These are phyloP conservation scores for Curvularia eragrostidis DNA, from an alignment of 2,329 filamentous ascomycete species.

Conservation along the genomic window DNA sequence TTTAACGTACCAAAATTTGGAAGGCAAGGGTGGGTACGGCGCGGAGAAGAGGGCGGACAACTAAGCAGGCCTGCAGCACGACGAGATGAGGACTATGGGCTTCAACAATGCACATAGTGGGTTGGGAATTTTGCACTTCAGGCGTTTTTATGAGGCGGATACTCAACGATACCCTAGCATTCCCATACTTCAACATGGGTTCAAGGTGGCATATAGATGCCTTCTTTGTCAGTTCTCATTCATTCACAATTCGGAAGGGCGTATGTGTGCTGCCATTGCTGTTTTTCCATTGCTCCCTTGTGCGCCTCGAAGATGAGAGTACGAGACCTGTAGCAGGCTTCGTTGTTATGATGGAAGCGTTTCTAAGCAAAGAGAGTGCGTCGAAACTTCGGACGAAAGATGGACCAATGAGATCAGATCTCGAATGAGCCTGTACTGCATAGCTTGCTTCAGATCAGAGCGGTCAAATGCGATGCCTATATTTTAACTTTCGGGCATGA, in stretches of 20 bases:
- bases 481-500: neutral
- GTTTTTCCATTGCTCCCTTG: too few species aligned
- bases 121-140: slow-evolving; percentile 19
- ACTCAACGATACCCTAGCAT: slow-evolving; percentile 48
- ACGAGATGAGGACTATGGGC: slow-evolving; percentile 11
- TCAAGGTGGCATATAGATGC: neutral
- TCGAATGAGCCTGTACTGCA: too few species aligned
- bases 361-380: too few species aligned
- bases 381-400: too few species aligned
- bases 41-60: slow-evolving; percentile 55
- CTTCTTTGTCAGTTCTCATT: neutral
- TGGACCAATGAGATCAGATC: too few species aligned
- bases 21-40: slow-evolving; percentile 70
- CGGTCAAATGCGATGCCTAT: neutral
- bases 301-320: too few species aligned
- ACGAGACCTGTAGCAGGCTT: too few species aligned
- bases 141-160: slow-evolving; percentile 30
- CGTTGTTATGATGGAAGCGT: too few species aligned
- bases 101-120: slow-evolving; percentile 37
- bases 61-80: neutral
- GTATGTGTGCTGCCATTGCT: neutral
- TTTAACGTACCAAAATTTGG: slow-evolving; percentile 65
- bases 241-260: neutral
- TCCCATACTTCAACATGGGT: slow-evolving; percentile 5
- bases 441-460: neutral